Base-by-base conservation (phyloP, 768 basidiomycete genomes). In the Tulasnella sp. region DNA sequence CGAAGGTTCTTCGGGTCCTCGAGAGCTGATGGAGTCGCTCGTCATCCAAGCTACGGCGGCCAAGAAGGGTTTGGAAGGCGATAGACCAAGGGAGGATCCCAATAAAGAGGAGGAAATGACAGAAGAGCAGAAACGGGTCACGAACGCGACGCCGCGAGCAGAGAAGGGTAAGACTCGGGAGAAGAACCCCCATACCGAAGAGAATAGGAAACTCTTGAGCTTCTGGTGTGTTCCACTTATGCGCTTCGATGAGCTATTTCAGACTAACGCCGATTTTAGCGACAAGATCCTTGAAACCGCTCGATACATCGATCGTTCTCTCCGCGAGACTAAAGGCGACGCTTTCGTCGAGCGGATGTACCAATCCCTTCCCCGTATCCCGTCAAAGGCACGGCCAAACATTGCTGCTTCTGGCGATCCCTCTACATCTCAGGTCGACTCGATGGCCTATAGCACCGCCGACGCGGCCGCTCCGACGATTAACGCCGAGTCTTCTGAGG, bases 1-100 rank as follows among this genome's bases (percentile, higher is more conserved):
- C 81, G 96, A 97, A 85, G 95, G 95, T 68, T 92, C 92, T 74
- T 88, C 94, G 2, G 91, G 93, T 11, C 96, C 96, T 11, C 90
- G 96, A 72, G 96, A 97, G 81, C 86, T 97, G 38, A 85, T 98
- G 72, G 96, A 98, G 83, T 91, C 89, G 7, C 92, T 96, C 75
- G 93, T 91, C 74, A 94, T 97, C 71, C 96, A 98, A 83, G 94
- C 96, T 3, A 90, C 92, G 77, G 95, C 96, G 31, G 96, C 96
- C 2, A 85, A 96, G 81, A 96, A 96, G 82, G 93, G 94, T 8
- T 83, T 96, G 58, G 91, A 93, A 81, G 89, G 91, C 19, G 83
- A 85, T 58, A 90, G 89, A 79, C 81, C 83, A 19, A 81, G 83
- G 9, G 87, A 89, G 70, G 81, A 84, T 6, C 81, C 83, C 22